Base-by-base conservation (phyloP, 306 rosid genomes). In the Prunus mume region DNA sequence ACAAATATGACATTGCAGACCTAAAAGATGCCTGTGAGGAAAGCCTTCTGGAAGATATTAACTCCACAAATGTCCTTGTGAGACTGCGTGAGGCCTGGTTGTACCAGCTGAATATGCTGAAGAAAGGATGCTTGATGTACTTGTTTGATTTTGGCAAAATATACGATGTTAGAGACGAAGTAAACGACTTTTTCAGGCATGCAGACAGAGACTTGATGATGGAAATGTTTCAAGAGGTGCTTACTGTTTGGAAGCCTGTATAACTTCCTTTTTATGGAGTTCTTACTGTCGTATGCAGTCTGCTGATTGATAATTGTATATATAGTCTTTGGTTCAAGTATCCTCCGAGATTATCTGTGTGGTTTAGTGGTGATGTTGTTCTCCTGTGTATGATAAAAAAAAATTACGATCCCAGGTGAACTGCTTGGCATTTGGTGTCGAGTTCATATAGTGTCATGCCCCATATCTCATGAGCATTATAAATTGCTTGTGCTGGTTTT, bases 151-250 rank as follows among this genome's bases (percentile, higher is more conserved):
- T 91, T 78, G 94, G 98, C 3, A 93, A 93, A 81, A 88, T 91
- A 70, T 84, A 90, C 65, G 98, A 93, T 78, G 79, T 93, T 19
- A 81, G 83, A 81, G 88, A 88, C 3, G 94, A 91, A 80, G 66
- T 87, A 10, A 85, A 71, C 6, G 78, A 57, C 79, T 83, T 93
- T 62, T 85, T 91, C 83, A 82, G 80, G 85, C 81, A 84, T 61
- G 96, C 97, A 0, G 97, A 93, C 71, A 83, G 89, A 87, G 98
- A 91, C 60, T 82, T 93, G 84, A 76, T 91, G 87, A 10, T 73
- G 69, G 94, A 91, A 83, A 93, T 93, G 97, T 93, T 91, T 82
- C 97, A 93, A 58, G 97, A 88, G 83, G 78, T 86, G 82, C 98
- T 91, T 76, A 72, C 87, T 41, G 78, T 86, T 81, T 87, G 92